Evolutionary conservation across 352 stramenopile genomes (phyloP), one percentile per base, ranked within the genome.

Genomic region (Globisporangium ultimum): DNA sequence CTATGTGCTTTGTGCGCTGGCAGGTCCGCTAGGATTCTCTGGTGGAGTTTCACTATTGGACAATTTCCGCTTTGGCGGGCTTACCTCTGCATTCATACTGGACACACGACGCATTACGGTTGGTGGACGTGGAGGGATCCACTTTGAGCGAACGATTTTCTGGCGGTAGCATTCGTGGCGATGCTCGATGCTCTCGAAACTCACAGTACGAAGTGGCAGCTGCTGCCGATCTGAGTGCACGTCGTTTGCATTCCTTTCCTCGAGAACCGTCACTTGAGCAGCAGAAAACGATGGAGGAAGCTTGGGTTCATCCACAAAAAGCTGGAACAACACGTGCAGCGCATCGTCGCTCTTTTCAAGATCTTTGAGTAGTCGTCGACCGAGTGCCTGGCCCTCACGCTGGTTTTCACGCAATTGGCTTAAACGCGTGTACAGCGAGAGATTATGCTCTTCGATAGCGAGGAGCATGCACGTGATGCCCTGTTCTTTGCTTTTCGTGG

Each of bases 151-250:
- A 42, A 78, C 66, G 11, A 48, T 67, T 41, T 60, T 72, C 21
- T 75, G 62, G 2, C 67, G 66, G 24, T 79, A 89, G 54, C 80
- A 88, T 63, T 84, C 73, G 28, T 89, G 77, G 18, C 58, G 73
- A 59, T 88, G 80, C 6, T 32, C 66, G 17, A 89, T 64, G 11
- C 67, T 66, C 36, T 68, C 56, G 18, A 84, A 87, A 0, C 46
- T 40, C 51, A 28, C 51, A 20, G 13, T 32, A 3, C 14, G 54
- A 24, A 45, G 42, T 20, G 22, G 21, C 21, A 17, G 40, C 18
- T 54, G 24, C 9, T 28, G 24, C 5, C 45, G 14, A 48, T 54
- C 17, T 18, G 32, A 43, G n/a, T 53, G 4, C 47, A 40, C 22
- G 2, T 14, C 24, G 14, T 10, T 43, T 1, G 38, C 8, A 17